These are phyloP conservation scores for Plectosphaerella cucumerina DNA, from an alignment of 2,329 filamentous ascomycete species.

Conservation along the genomic window DNA sequence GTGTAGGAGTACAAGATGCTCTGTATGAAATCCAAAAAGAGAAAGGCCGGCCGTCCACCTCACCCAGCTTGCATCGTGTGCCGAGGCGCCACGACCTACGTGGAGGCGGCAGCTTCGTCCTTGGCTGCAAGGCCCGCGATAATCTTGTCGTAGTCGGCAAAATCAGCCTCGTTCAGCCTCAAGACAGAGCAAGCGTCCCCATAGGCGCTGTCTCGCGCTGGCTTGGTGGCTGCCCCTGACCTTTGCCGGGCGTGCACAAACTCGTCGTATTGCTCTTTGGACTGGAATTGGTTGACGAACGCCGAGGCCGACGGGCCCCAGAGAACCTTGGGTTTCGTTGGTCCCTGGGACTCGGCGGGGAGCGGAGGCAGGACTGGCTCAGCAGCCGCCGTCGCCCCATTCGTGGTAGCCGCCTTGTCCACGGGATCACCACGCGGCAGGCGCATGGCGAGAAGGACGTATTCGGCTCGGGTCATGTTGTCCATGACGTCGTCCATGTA, in stretches of 20 bases:
- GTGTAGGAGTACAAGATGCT: neutral
- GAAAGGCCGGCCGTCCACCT: neutral
- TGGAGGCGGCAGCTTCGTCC: constrained; percentile 6
- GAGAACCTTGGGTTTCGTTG: constrained; percentile 9
- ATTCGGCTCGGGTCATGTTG: constrained; percentile 64
- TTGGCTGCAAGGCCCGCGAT: constrained; percentile 10
- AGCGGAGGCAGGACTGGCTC: constrained; percentile 1
- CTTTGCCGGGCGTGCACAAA: constrained; percentile 7
- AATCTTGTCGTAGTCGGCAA: constrained; percentile 12
- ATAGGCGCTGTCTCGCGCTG: constrained; percentile 4
- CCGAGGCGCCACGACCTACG: neutral
- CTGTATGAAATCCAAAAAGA: neutral
- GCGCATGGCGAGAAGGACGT: constrained; percentile 63
- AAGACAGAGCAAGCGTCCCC: constrained; percentile 6
- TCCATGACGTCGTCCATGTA: constrained; percentile 71
- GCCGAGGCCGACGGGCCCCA: constrained; percentile 9
- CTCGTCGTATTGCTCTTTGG: constrained; percentile 12
- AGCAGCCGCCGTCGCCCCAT: neutral
- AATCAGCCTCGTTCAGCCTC: constrained; percentile 9
- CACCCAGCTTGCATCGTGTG: neutral
- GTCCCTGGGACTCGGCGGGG: constrained; percentile 3
- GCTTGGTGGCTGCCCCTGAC: neutral
- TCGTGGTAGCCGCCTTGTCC: constrained; percentile 5
- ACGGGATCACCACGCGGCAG: constrained; percentile 45
- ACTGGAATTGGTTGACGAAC: constrained; percentile 8